phyloP scores from a whole-genome alignment of 2,329 filamentous ascomycete genomes.

The Calycina herbarum region DNA sequence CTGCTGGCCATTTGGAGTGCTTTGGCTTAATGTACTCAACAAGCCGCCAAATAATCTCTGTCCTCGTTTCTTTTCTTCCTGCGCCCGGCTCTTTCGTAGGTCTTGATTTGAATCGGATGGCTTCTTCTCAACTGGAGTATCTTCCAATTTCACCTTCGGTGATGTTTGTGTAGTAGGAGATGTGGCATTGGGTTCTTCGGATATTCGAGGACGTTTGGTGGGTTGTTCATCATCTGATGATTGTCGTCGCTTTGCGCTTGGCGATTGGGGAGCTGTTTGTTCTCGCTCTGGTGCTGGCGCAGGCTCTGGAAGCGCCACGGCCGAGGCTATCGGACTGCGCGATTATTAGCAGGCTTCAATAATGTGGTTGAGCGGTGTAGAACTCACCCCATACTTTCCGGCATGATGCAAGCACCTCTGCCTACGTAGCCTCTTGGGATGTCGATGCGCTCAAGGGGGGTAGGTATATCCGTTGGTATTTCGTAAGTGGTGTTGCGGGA shows the following conservation, averaged over 20 bases:
- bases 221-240: conserved; percentile 52
- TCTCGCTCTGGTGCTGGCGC: neutral
- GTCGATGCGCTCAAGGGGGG: neutral
- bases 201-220: conserved; percentile 54
- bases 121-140: conserved; percentile 24
- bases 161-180: conserved; percentile 34
- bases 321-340: conserved; percentile 39
- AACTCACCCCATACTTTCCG: conserved; percentile 28
- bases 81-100: conserved; percentile 46
- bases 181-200: conserved; percentile 24
- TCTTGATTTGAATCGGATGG: conserved; percentile 33
- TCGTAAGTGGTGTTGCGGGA: neutral
- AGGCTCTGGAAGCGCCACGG: conserved; percentile 37
- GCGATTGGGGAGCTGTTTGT: conserved; percentile 17
- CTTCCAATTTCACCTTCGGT: conserved; percentile 27
- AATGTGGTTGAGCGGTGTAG: neutral
- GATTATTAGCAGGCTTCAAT: conserved; percentile 20
- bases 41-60: conserved; percentile 84
- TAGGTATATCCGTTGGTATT: neutral
- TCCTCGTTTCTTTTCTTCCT: conserved; percentile 82
- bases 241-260: conserved; percentile 45
- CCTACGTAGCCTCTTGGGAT: neutral
- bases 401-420: conserved; percentile 22
- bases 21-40: conserved; percentile 62
- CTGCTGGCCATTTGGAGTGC: conserved; percentile 60